Conservation (phyloP, 768 basidiomycete genomes). For the Phaffia australis region DNA sequence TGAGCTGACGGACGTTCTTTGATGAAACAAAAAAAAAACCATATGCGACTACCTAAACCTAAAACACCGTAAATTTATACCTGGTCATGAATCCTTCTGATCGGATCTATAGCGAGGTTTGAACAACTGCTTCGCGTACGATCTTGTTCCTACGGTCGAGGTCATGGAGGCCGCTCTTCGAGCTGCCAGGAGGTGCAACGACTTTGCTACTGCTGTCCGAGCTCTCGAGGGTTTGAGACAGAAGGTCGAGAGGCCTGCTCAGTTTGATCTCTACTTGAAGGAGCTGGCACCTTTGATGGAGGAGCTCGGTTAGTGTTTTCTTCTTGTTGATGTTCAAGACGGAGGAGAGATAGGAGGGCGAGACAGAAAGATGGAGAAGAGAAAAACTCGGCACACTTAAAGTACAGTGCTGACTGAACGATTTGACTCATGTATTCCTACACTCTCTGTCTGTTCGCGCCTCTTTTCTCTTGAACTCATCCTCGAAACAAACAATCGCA, state of each 20-base stretch:
- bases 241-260: conserved; percentile 94
- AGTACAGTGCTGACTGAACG: too few relatives aligned
- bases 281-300: conserved; percentile 79
- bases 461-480: background rate
- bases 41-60: too few relatives aligned
- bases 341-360: background rate
- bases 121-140: conserved; percentile 99
- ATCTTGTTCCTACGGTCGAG: conserved; percentile 73
- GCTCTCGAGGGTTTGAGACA: conserved; percentile 92
- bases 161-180: conserved; percentile 80
- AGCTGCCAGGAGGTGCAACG: conserved; percentile 82
- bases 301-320: conserved; percentile 64
- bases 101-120: conserved; percentile 63
- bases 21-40: too few relatives aligned
- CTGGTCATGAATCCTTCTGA: background rate
- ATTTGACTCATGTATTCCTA: background rate
- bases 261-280: conserved; percentile 85
- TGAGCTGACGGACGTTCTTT: too few relatives aligned
- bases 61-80: background rate
- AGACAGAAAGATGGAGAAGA: background rate
- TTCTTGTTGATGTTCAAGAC: background rate
- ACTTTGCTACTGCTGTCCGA: conserved; percentile 92
- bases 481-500: background rate
- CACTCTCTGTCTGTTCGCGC: background rate
- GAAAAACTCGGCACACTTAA: background rate